Conservation (phyloP, 2,329 filamentous ascomycete genomes). For the Lachnellula hyalina region DNA sequence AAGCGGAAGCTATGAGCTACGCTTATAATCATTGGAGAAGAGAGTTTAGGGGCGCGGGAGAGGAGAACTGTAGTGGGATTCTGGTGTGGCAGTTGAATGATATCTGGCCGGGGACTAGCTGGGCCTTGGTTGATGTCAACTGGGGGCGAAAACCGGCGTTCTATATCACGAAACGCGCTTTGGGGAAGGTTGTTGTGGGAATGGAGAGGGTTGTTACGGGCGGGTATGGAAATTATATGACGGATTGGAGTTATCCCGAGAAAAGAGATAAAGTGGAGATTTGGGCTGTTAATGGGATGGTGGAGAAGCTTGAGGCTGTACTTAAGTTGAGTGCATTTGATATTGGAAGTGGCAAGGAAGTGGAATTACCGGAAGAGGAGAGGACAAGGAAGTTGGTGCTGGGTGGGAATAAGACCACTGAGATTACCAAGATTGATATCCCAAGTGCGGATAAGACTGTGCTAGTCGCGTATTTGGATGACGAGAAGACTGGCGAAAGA, state of each 20-base stretch:
- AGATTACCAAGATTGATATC: slow-evolving; percentile 51
- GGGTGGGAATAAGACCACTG: slow-evolving; percentile 50
- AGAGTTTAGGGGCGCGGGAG: slow-evolving; percentile 19
- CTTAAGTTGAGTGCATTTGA: slow-evolving; percentile 49
- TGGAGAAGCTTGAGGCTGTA: slow-evolving; percentile 8
- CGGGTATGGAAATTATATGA: slow-evolving; percentile 13
- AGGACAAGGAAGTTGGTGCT: slow-evolving; percentile 11
- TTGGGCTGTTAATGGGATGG: slow-evolving; percentile 21
- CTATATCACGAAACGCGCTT: slow-evolving; percentile 46
- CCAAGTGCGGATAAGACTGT: slow-evolving; percentile 47
- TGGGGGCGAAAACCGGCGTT: slow-evolving; percentile 46
- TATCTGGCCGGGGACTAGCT: slow-evolving; percentile 62
- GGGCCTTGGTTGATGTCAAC: slow-evolving; percentile 59
- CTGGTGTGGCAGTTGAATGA: slow-evolving; percentile 68
- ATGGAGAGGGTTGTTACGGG: slow-evolving; percentile 20
- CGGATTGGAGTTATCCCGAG: slow-evolving; percentile 11
- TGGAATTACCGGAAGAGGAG: slow-evolving; percentile 40
- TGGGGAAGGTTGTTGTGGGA: slow-evolving; percentile 27
- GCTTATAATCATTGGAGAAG: slow-evolving; percentile 27
- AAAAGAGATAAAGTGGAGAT: slow-evolving; percentile 13
- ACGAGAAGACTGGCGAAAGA: slow-evolving; percentile 38
- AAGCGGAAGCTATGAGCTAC: slow-evolving; percentile 28
- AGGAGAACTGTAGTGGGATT: slow-evolving; percentile 51
- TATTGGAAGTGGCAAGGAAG: slow-evolving; percentile 51
- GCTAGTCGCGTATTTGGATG: slow-evolving; percentile 51